Conservation (phyloP, 2,329 filamentous ascomycete species). For the Neurospora crassa region DNA sequence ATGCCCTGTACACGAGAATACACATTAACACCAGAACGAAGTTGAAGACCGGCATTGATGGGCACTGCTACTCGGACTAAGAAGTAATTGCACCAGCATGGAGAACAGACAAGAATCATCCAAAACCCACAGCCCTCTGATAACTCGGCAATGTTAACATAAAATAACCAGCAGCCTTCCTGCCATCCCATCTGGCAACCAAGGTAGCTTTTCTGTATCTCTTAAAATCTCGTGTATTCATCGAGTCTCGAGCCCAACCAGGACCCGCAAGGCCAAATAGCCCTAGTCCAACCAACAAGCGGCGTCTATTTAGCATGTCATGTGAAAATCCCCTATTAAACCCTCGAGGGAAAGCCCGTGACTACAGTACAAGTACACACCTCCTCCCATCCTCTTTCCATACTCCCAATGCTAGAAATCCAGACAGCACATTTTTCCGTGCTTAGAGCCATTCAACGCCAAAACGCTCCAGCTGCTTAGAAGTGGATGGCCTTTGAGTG, state of each 20-base stretch:
- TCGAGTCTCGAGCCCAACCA: neutral
- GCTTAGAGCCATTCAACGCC: neutral
- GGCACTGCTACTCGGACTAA: neutral
- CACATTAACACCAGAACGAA: neutral
- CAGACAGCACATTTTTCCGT: conserved; percentile 7
- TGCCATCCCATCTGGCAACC: neutral
- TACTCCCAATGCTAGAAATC: conserved; percentile 1
- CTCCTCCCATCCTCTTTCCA: neutral
- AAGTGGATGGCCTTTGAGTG: conserved; percentile 94
- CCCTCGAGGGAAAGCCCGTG: conserved; percentile 12
- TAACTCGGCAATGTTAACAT: neutral
- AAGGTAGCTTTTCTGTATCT: neutral
- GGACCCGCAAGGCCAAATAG: neutral
- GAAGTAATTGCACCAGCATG: neutral
- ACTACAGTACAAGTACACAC: conserved; percentile 20
- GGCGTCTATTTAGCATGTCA: conserved; percentile 14
- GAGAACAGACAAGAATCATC: neutral
- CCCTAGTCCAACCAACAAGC: neutral
- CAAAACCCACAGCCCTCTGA: neutral
- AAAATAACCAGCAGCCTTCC: neutral
- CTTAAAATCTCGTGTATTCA: neutral
- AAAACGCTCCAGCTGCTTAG: conserved; percentile 35
- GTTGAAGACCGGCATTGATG: neutral
- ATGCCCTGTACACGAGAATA: neutral
- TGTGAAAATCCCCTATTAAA: conserved; percentile 4